These are phyloP conservation scores for Phanerochaete carnosa DNA, from an alignment of 768 basidiomycete genomes.

Conservation along the genomic window DNA sequence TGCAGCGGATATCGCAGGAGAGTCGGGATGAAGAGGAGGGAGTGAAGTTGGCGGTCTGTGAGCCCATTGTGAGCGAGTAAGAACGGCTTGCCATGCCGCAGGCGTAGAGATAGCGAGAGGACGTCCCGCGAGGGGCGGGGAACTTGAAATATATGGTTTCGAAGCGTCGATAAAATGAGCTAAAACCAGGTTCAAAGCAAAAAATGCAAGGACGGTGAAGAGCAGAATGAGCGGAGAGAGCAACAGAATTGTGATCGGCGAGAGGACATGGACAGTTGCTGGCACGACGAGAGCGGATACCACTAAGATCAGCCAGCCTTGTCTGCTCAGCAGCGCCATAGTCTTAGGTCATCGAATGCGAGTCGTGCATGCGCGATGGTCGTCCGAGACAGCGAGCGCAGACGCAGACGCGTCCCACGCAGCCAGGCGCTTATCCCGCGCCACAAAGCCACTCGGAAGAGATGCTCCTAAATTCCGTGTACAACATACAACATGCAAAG, in stretches of 20 bases:
- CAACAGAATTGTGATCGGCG: conserved; percentile 62
- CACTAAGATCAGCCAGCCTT: conserved; percentile 47
- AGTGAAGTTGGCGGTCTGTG: conserved; percentile 65
- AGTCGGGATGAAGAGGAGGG: conserved; percentile 61
- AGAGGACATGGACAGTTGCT: conserved; percentile 48
- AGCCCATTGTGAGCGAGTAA: conserved; percentile 89
- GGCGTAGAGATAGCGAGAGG: conserved; percentile 88
- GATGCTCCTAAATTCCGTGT: neutral
- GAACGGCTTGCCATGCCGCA: conserved; percentile 90
- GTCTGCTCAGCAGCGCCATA: conserved; percentile 35
- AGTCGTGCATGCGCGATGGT: neutral
- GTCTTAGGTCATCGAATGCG: neutral
- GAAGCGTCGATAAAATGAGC: conserved; percentile 57
- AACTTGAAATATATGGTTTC: conserved; percentile 27
- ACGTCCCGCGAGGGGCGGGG: conserved; percentile 56
- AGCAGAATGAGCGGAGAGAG: conserved; percentile 58
- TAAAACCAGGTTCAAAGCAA: conserved; percentile 52
- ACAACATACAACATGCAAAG: neutral
- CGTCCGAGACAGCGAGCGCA: neutral
- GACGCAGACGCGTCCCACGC: neutral
- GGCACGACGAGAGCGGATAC: conserved; percentile 58
- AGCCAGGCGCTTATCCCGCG: neutral
- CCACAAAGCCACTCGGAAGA: neutral
- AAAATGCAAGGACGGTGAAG: conserved; percentile 44
- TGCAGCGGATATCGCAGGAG: conserved; percentile 62